A percentile compares a stretch with the other conserved stretches of the same genome.
phyloP scores from a whole-genome alignment of 305 asterid genomes.

The Coffea humblotiana region DNA sequence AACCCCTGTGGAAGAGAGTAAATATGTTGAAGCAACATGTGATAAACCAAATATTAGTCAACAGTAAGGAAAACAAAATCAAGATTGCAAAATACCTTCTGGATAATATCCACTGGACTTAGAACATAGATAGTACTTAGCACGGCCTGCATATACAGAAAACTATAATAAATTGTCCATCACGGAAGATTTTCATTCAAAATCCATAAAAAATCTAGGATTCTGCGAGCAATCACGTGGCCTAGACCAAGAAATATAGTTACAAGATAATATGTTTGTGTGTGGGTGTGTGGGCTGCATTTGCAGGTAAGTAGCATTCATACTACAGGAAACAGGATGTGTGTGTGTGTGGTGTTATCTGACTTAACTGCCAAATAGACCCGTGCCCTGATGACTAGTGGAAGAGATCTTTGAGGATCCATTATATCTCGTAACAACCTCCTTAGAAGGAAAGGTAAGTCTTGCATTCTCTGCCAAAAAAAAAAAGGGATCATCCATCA shows the following conservation, averaged over 20 bases:
- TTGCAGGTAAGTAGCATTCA: neutral
- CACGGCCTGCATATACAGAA: conserved; percentile 44
- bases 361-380: conserved; percentile 90
- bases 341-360: too few species aligned
- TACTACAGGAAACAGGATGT: neutral
- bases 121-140: conserved; percentile 63
- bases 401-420: conserved; percentile 88
- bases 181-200: neutral
- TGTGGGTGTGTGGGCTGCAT: too few species aligned
- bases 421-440: conserved; percentile 73
- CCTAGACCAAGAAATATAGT: neutral
- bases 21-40: conserved; percentile 1
- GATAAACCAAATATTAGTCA: neutral
- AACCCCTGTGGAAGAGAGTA: conserved; percentile 43
- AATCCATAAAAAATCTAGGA: too few species aligned
- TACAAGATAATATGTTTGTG: too few species aligned
- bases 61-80: conserved; percentile 8
- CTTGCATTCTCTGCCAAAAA: conserved; percentile 78
- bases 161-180: neutral
- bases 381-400: conserved; percentile 70
- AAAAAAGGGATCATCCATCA: conserved; percentile 24
- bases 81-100: conserved; percentile 51
- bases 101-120: conserved; percentile 86
- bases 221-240: neutral
- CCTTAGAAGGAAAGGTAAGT: conserved; percentile 91